Base-by-base conservation (phyloP, 1,284 basidiomycete genomes). In the Cryptococcus sp. region DNA sequence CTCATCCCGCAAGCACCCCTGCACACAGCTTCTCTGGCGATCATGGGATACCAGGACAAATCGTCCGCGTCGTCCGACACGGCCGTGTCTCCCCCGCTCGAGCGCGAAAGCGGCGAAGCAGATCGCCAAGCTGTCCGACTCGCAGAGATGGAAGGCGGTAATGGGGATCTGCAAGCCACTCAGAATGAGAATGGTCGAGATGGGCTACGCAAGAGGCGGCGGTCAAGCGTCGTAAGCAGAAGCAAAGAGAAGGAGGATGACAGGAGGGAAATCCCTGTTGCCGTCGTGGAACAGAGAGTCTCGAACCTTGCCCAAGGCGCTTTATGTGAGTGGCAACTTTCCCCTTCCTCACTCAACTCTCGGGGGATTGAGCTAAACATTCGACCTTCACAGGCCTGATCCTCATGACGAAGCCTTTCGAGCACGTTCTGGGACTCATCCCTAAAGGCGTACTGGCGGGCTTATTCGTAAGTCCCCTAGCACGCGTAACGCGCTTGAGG, bases 1-100 rank as follows among this genome's bases (percentile, higher is more conserved):
- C 83, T 95, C 22, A 96, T 99, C 50, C 94, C 94, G 0, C 95
- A 98, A 78, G 94, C 95, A 0, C 95, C 94, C 0, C 90, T 96
- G 23, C 93, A 97, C 70, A 97, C 94, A 0, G 85, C 86, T 15
- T 89, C 91, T 7, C 84, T 99, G 0, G 82, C 90, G 17, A 84
- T 95, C 42, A 87, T 91, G 83, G 86, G 88, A 1, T 69, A 72
- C 59, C 39, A 86, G 82, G 80, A 78, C 25, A 38, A 47, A 23
- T 62, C 58, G 3, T 38, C 54, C 19, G 47, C 50, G 27, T 56
- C 62, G 16, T 54, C 53, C 10, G 51, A 57, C 2, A 59, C 55
- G 19, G 58, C 56, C 5, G 38, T 62, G 11, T 42, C 47, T 2
- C 25, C 50, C 20, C 16, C 59, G 41, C 25, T 31, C 19, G 42